A percentile compares a stretch with the other conserved stretches of the same genome.
phyloP scores from a whole-genome alignment of 371 early-diverging fungal genomes.

The Mucor piriformis region DNA sequence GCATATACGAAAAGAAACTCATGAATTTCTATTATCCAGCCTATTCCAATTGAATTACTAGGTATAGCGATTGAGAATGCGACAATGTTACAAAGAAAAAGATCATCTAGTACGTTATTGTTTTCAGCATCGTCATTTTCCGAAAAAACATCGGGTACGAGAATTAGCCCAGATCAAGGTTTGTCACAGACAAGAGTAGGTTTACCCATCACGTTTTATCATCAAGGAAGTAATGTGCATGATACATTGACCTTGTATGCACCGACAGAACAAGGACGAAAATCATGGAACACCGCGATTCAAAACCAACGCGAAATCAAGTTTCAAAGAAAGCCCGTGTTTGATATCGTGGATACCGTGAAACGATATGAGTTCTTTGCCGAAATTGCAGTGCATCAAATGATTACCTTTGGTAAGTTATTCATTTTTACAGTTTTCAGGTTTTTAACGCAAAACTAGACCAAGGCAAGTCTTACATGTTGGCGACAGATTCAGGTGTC shows the following conservation, averaged over 20 bases:
- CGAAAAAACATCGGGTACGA: neutral
- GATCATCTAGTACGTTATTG: constrained; percentile 12
- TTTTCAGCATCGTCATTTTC: neutral
- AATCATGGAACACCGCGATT: constrained; percentile 82
- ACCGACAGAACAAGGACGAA: constrained; percentile 69
- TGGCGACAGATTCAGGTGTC: constrained; percentile 47
- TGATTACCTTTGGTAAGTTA: constrained; percentile 43
- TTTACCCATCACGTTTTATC: constrained; percentile 72
- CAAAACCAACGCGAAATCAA: constrained; percentile 68
- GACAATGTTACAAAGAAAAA: constrained; percentile 3
- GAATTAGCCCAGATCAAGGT: neutral
- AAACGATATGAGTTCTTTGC: constrained; percentile 33
- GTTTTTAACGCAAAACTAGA: constrained; percentile 14
- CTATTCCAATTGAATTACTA: constrained; percentile 80
- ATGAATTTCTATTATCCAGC: constrained; percentile 36
- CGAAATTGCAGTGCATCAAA: constrained; percentile 39
- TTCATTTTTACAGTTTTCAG: neutral
- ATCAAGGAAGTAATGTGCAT: constrained; percentile 69
- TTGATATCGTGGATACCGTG: constrained; percentile 56
- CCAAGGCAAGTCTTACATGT: constrained; percentile 34
- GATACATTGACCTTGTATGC: constrained; percentile 72
- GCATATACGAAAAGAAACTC: neutral
- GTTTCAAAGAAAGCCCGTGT: constrained; percentile 53
- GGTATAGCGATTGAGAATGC: constrained; percentile 55
- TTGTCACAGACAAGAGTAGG: constrained; percentile 26